These are phyloP conservation scores for Elsinoe perseae DNA, from an alignment of 2,329 filamentous ascomycete species.

Conservation along the genomic window DNA sequence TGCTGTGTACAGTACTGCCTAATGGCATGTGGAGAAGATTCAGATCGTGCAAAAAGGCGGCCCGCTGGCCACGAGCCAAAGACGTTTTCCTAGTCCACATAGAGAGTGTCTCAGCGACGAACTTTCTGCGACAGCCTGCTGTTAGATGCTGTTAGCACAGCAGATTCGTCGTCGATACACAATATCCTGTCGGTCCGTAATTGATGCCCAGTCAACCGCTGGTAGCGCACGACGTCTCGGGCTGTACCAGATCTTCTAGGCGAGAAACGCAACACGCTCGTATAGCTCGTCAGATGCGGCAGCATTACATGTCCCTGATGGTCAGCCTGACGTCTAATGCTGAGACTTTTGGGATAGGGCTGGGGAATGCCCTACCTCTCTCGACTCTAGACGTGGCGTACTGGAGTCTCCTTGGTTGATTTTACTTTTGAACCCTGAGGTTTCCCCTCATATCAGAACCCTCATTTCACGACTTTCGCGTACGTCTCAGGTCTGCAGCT, in stretches of 20 bases:
- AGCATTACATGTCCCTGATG: no score
- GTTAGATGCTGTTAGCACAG: no score
- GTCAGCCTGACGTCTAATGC: not conserved
- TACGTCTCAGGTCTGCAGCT: not conserved
- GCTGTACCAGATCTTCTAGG: no score
- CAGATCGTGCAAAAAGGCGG: not conserved
- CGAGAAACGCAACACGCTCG: no score
- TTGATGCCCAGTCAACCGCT: no score
- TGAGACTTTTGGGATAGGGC: not conserved
- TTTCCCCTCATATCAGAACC: not conserved
- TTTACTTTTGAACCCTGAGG: not conserved
- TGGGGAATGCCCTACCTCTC: not conserved
- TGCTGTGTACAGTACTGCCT: not conserved
- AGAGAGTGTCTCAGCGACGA: not conserved
- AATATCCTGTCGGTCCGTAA: not conserved
- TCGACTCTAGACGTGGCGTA: not conserved
- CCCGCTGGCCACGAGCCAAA: not conserved
- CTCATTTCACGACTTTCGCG: not conserved
- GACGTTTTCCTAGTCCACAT: not conserved
- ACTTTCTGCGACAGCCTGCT: not conserved
- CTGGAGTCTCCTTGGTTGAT: not conserved
- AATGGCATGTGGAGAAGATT: not conserved
- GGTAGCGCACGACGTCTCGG: no score
- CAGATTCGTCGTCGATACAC: no score
- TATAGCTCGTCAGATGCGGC: no score